These are phyloP conservation scores for Myrmaecium sp. DNA, from an alignment of 2,329 filamentous ascomycete species.

Conservation along the genomic window DNA sequence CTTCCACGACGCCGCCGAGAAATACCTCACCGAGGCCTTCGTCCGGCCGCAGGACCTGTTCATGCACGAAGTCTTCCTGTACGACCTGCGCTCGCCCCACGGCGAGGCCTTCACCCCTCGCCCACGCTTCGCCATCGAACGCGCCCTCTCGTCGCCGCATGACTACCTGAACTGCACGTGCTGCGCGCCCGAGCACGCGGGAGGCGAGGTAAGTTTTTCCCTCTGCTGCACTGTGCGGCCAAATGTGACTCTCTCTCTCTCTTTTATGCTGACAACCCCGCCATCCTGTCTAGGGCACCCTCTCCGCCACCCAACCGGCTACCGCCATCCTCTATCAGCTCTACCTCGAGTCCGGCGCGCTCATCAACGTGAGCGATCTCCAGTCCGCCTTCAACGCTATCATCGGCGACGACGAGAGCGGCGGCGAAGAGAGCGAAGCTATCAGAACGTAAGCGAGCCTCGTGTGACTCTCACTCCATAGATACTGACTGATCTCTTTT, in stretches of 20 bases:
- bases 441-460: conserved; percentile 27
- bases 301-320: conserved; percentile 47
- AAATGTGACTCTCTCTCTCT: conserved; percentile 1
- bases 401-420: conserved; percentile 33
- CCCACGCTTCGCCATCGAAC: conserved; percentile 52
- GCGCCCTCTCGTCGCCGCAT: conserved; percentile 53
- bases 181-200: conserved; percentile 27
- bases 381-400: conserved; percentile 61
- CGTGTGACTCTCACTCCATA: neutral
- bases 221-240: neutral
- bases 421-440: conserved; percentile 25
- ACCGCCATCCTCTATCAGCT: conserved; percentile 63
- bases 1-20: conserved; percentile 33
- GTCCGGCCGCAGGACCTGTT: conserved; percentile 35
- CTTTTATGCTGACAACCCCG: neutral
- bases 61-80: conserved; percentile 58
- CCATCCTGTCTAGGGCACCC: conserved; percentile 13
- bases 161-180: conserved; percentile 64
- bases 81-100: conserved; percentile 53
- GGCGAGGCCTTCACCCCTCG: conserved; percentile 59
- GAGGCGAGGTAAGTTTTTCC: conserved; percentile 13
- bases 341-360: conserved; percentile 57
- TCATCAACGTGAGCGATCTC: conserved; percentile 66
- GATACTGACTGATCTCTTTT: conserved; percentile 5
- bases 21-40: conserved; percentile 29